phyloP scores from a whole-genome alignment of 768 basidiomycete species.

The Amanita muscaria region DNA sequence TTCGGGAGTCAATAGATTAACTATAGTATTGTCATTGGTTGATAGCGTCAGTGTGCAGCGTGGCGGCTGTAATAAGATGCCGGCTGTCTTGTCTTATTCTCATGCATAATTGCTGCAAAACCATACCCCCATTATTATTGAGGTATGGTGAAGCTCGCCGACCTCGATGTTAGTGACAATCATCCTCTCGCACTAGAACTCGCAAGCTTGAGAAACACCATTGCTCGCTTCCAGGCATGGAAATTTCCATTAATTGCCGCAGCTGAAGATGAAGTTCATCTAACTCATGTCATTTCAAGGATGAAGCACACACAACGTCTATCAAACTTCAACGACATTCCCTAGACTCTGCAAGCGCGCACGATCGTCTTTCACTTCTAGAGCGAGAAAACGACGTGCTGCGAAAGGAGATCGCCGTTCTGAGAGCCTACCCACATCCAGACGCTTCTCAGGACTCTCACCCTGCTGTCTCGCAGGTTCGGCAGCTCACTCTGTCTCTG shows the following conservation, averaged over 20 bases:
- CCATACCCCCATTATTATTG: not conserved
- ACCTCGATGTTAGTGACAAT: constrained; percentile 6
- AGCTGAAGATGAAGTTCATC: constrained; percentile 9
- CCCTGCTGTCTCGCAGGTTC: constrained; percentile 25
- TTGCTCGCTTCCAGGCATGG: constrained; percentile 42
- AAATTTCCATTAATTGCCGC: constrained; percentile 8
- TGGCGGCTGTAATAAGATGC: too few species aligned
- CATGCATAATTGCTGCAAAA: too few species aligned
- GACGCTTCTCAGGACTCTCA: constrained; percentile 20
- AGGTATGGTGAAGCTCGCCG: constrained; percentile 5
- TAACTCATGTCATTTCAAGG: constrained; percentile 28
- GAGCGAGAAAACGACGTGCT: constrained; percentile 54
- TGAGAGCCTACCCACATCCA: constrained; percentile 46
- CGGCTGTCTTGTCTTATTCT: too few species aligned
- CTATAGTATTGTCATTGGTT: too few species aligned
- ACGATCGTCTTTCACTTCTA: constrained; percentile 38
- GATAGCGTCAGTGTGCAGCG: too few species aligned
- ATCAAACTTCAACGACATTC: constrained; percentile 59
- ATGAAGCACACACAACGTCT: constrained; percentile 60
- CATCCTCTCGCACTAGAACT: constrained; percentile 42
- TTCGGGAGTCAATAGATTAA: too few species aligned
- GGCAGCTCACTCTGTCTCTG: constrained; percentile 59
- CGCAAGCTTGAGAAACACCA: constrained; percentile 33
- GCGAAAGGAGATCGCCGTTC: constrained; percentile 41
- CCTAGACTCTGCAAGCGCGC: constrained; percentile 40